phyloP scores from a whole-genome alignment of 1,284 basidiomycete genomes.

The Heterobasidion occidentale region DNA sequence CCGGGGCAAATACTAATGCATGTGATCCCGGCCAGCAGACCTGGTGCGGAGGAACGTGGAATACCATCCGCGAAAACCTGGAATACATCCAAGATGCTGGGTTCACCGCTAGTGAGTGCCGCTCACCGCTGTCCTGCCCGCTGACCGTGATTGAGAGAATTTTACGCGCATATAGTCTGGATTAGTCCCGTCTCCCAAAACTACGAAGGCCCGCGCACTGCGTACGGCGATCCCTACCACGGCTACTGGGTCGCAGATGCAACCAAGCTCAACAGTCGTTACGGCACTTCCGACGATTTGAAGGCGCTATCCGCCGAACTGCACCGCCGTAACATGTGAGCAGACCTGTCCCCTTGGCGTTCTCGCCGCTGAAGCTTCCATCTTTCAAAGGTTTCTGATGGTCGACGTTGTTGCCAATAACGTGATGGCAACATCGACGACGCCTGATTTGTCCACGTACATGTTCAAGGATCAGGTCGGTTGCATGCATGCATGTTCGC shows the following conservation, averaged over 20 bases:
- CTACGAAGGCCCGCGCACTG: slow-evolving; percentile 53
- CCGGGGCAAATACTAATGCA: slow-evolving; percentile 41
- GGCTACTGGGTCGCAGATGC: slow-evolving; percentile 67
- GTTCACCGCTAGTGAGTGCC: slow-evolving; percentile 59
- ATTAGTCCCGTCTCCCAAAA: slow-evolving; percentile 64
- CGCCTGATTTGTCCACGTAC: slow-evolving; percentile 49
- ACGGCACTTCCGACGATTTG: slow-evolving; percentile 64
- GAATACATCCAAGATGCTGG: slow-evolving; percentile 76
- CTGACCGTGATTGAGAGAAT: neutral
- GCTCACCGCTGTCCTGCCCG: neutral
- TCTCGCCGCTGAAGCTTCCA: neutral
- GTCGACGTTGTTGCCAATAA: slow-evolving; percentile 76
- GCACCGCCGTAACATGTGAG: slow-evolving; percentile 60
- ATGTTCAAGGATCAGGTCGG: slow-evolving; percentile 42
- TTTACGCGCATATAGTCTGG: slow-evolving; percentile 34
- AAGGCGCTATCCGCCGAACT: slow-evolving; percentile 56
- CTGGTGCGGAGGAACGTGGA: slow-evolving; percentile 77
- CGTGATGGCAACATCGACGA: slow-evolving; percentile 51
- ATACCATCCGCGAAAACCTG: slow-evolving; percentile 62
- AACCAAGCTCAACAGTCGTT: slow-evolving; percentile 56
- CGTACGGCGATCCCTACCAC: slow-evolving; percentile 64
- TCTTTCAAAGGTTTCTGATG: slow-evolving; percentile 51
- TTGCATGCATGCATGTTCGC: slow-evolving; percentile 16
- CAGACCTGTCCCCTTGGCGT: slow-evolving; percentile 5
- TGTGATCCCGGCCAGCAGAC: slow-evolving; percentile 49